Percentiles rank a stretch among this genome's conserved stretches.
phyloP scores from a whole-genome alignment of 2,329 filamentous ascomycete genomes.

The Colletotrichum magnum region DNA sequence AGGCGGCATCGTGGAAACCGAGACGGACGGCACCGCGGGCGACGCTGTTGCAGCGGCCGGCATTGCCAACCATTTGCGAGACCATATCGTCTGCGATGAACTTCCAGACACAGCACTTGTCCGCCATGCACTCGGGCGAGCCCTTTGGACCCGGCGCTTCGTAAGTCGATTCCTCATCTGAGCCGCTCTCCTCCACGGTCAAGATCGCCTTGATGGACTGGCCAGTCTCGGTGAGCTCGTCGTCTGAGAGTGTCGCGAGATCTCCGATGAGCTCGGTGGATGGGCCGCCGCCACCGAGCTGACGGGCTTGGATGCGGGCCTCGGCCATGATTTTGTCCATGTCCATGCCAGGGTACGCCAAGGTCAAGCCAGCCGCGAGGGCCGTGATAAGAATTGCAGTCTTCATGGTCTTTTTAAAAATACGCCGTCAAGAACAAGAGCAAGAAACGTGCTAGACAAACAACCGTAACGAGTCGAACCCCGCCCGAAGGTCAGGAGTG shows the following conservation, averaged over 20 bases:
- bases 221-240: slow-evolving; percentile 53
- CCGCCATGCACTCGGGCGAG: slow-evolving; percentile 50
- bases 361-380: slow-evolving; percentile 19
- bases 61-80: slow-evolving; percentile 51
- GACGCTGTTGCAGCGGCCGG: slow-evolving; percentile 58
- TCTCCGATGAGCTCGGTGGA: slow-evolving; percentile 54
- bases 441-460: slow-evolving; percentile 17
- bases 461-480: slow-evolving; percentile 31
- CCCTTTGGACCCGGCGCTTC: slow-evolving; percentile 42
- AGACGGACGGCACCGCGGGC: slow-evolving; percentile 61
- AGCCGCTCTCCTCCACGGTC: slow-evolving; percentile 45
- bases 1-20: slow-evolving; percentile 63
- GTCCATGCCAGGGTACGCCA: slow-evolving; percentile 45
- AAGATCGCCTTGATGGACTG: slow-evolving; percentile 55
- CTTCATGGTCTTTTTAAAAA: slow-evolving; percentile 30
- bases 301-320: slow-evolving; percentile 36
- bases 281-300: slow-evolving; percentile 34
- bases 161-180: slow-evolving; percentile 39
- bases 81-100: slow-evolving; percentile 58
- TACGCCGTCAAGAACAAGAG: background rate
- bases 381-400: slow-evolving; percentile 22
- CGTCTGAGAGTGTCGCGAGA: slow-evolving; percentile 48
- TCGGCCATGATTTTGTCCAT: slow-evolving; percentile 44
- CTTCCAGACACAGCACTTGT: slow-evolving; percentile 62
- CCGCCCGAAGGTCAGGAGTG: slow-evolving; percentile 31